Evolutionary conservation across 1,139 yeast species (phyloP), one percentile per base, ranked within the genome.

Genomic region (Suzukiozyma palmioleophila): DNA sequence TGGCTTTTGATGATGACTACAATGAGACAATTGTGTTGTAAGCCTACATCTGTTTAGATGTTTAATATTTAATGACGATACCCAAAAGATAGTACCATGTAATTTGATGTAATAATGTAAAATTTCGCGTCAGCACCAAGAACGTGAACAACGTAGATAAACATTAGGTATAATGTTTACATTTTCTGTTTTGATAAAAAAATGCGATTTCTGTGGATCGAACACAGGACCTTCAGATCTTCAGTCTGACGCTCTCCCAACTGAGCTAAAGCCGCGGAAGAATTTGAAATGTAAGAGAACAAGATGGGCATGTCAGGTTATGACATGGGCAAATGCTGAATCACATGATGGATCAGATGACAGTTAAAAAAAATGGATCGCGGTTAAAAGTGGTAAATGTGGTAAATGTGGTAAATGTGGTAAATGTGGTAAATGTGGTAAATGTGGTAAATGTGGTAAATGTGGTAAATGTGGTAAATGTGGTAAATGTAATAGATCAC

Each of bases 181-280:
- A n/a, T n/a, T n/a, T n/a, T n/a, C n/a, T n/a, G n/a, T n/a, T n/a
- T n/a, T n/a, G n/a, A 26, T 54, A 58, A 56, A 52, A 45, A 33
- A 37, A 53, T 66, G 72, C 72, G 70, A 66, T 61, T 65, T 66
- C 71, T 66, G 75, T 69, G 75, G 75, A 69, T 69, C 75, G 75
- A 69, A 69, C 75, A 69, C 75, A 69, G 71, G 75, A 69, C 75
- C 75, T 69, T 65, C 74, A 69, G 75, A 69, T 69, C 86, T 80
- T 80, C 86, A 81, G 86, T 80, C 87, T 79, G 84, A 77, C 87
- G 88, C 87, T 81, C 87, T 81, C 87, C 88, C 86, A 76, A 77
- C 85, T 81, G 87, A 81, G 87, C 86, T 79, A 79, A 79, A 69
- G 66, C 81, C 81, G 83, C 81, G 10, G 10, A 24, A 24, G 26